Conservation (phyloP, 2,329 filamentous ascomycete species). For the Phyllosticta ampelicida region DNA sequence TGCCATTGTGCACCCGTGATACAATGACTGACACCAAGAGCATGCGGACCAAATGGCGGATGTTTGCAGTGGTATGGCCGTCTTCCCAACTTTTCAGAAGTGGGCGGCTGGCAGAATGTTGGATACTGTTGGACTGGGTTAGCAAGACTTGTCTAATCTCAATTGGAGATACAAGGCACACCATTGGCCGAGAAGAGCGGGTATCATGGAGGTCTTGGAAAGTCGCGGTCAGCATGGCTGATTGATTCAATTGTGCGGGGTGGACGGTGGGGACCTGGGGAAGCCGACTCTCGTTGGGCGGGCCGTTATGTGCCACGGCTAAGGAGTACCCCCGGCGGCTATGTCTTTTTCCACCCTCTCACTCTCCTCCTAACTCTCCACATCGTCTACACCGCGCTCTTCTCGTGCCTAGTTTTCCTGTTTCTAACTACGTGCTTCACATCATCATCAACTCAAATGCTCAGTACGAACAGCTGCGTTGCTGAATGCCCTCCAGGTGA, state of each 20-base stretch:
- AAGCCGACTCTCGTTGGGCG: not conserved
- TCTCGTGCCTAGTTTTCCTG: not conserved
- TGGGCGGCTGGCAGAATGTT: not conserved
- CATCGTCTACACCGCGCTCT: no score
- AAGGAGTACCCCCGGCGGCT: not conserved
- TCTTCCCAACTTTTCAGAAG: not conserved
- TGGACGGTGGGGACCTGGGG: not conserved
- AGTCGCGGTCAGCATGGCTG: not conserved
- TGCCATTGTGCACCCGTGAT: conserved; percentile 5
- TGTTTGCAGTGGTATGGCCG: not conserved
- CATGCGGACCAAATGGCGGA: not conserved
- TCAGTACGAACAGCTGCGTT: not conserved
- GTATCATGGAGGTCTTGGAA: not conserved
- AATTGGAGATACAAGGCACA: conserved; percentile 1
- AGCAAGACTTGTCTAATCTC: not conserved
- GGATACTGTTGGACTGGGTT: not conserved
- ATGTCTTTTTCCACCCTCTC: not conserved
- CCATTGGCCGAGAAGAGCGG: not conserved
- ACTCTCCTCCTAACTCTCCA: not conserved
- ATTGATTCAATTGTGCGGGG: not conserved
- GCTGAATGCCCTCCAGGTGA: not conserved
- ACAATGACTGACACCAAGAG: not conserved
- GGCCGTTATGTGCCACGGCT: not conserved
- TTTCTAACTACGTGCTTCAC: not conserved
- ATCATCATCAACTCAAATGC: not conserved